Conservation (phyloP, 2,329 filamentous ascomycete genomes). For the Fusarium redolens region DNA sequence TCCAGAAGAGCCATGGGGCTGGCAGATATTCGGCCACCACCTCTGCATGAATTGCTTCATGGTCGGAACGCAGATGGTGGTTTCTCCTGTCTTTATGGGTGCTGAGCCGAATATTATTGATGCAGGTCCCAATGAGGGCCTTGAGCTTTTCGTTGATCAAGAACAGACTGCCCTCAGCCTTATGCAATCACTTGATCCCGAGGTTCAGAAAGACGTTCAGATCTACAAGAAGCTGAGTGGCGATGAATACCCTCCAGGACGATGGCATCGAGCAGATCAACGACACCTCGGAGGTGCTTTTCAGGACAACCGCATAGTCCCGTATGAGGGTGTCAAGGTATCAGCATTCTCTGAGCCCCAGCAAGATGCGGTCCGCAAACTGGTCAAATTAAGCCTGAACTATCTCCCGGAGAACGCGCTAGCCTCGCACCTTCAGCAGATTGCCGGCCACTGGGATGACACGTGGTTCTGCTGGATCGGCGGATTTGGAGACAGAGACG, state of each 20-base stretch:
- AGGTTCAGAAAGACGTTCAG: background rate
- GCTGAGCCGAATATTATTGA: conserved; percentile 82
- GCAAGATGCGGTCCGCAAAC: background rate
- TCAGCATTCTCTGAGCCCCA: background rate
- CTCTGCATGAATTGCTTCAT: conserved; percentile 78
- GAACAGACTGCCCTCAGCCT: conserved; percentile 70
- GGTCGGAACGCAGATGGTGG: conserved; percentile 70
- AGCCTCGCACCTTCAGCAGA: conserved; percentile 58
- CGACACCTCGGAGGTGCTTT: conserved; percentile 80
- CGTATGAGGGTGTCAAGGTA: conserved; percentile 73
- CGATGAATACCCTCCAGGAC: conserved; percentile 69
- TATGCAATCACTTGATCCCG: conserved; percentile 66
- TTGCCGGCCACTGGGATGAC: conserved; percentile 67
- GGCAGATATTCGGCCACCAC: conserved; percentile 80
- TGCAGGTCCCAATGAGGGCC: conserved; percentile 68
- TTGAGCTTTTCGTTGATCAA: conserved; percentile 73
- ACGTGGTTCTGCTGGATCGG: conserved; percentile 85
- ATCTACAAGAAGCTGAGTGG: conserved; percentile 66
- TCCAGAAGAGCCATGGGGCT: conserved; percentile 72
- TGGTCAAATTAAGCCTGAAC: conserved; percentile 3
- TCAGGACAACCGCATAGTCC: conserved; percentile 78
- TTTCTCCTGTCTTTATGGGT: conserved; percentile 80
- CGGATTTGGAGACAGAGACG: conserved; percentile 70
- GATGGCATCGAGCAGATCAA: conserved; percentile 84
- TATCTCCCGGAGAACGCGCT: conserved; percentile 17